Evolutionary conservation across 2,329 filamentous ascomycete species (phyloP).

Genomic region (Verticillium isaacii): DNA sequence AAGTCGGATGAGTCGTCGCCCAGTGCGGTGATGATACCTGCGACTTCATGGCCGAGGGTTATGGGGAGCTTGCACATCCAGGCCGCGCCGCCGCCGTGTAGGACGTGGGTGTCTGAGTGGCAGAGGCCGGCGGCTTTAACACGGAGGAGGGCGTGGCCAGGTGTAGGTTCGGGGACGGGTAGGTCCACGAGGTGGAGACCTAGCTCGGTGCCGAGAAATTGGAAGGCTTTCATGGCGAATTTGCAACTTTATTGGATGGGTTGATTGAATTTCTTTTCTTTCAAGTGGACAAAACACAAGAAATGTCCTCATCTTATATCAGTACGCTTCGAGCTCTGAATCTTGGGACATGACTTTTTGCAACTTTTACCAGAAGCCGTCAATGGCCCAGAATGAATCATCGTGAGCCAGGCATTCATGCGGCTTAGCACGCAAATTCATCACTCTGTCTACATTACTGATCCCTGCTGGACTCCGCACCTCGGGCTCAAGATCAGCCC

Average conservation of each 20-base stretch:
- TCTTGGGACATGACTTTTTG: no score
- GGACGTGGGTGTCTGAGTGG: slow-evolving; percentile 10
- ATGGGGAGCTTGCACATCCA: slow-evolving; percentile 8
- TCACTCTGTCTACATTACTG: no score
- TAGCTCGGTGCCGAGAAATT: slow-evolving; percentile 2
- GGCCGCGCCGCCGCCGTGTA: slow-evolving; percentile 7
- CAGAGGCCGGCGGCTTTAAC: slow-evolving; percentile 9
- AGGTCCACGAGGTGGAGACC: slow-evolving; percentile 4
- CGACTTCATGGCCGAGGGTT: slow-evolving; percentile 6
- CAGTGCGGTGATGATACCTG: not conserved
- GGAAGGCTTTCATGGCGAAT: slow-evolving; percentile 4
- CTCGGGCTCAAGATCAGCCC: no score
- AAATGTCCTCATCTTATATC: no score
- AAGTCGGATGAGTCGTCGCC: not conserved
- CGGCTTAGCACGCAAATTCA: slow-evolving; percentile 3
- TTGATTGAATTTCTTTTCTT: no score
- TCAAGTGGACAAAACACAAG: no score
- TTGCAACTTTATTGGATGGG: no score
- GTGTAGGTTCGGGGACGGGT: not conserved
- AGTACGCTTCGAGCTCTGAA: no score
- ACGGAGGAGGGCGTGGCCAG: not conserved
- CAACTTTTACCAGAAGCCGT: no score
- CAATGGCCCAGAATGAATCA: no score
- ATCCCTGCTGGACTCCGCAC: no score
- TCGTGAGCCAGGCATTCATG: no score